Percentiles rank a stretch among this genome's conserved stretches.
These are phyloP conservation scores for Solanum tarapatanum DNA, from an alignment of 257 asterid species.

Conservation along the genomic window DNA sequence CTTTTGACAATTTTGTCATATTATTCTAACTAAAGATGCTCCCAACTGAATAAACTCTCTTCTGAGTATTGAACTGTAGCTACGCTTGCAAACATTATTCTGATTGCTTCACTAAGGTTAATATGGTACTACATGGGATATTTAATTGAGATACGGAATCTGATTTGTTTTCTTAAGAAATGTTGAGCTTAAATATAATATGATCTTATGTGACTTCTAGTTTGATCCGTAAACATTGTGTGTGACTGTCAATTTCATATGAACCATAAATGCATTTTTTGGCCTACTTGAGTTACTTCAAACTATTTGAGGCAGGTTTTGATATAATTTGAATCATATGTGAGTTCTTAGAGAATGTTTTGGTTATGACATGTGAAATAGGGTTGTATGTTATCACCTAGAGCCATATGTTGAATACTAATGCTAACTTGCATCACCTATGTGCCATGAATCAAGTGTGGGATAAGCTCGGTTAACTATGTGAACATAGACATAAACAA, in stretches of 20 bases:
- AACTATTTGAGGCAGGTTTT: neutral
- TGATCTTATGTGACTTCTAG: neutral
- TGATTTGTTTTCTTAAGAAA: neutral
- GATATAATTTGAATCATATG: neutral
- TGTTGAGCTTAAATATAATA: neutral
- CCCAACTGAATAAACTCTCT: neutral
- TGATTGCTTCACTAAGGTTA: neutral
- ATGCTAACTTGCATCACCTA: neutral
- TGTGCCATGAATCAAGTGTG: too few species aligned
- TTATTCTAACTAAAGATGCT: neutral
- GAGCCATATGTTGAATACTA: neutral
- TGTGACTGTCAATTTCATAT: neutral
- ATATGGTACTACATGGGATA: neutral
- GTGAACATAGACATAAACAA: neutral
- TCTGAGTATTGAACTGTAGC: neutral
- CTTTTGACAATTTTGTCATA: neutral
- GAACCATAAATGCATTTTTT: neutral
- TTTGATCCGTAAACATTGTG: neutral
- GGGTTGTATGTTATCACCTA: neutral
- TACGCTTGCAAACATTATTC: neutral
- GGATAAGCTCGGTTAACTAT: too few species aligned
- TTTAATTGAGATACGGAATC: neutral
- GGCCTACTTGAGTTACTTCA: neutral
- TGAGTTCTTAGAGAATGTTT: neutral
- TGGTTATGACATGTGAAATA: neutral